Evolutionary conservation across 345 rosid genomes (phyloP), one percentile per base, ranked within the genome.

Genomic region (Citrus mangshanensis): DNA sequence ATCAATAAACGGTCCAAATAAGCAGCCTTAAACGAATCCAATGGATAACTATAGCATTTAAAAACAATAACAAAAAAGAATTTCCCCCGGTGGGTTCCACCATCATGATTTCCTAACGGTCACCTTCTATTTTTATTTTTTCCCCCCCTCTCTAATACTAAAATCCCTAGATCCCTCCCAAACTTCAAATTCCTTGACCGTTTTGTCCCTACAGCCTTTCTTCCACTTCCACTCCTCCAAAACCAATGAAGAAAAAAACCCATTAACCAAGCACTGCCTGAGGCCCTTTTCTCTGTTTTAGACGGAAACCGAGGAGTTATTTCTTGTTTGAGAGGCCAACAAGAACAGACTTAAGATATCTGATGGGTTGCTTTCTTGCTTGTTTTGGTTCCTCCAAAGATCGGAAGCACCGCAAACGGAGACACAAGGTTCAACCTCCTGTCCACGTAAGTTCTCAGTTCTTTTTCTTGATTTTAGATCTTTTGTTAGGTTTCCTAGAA

Each of bases 381-480:
- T 96, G 99, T 80, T 96, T 94, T 80, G 97, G 99, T 84, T 86
- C 97, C 10, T 83, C 94, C 85, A 90, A 88, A 78, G 87, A 89
- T 87, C 88, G 86, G 80, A 89, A 76, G 75, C 84, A 83, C 68
- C 90, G 89, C 6, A 84, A 75, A 75, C 86, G 76, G 61, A 82
- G 80, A 58, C 86, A 80, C 59, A 87, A 87, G 73, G 87, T 89
- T 82, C 95, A 87, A 68, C 82, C 86, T 58, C 79, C 78, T 27
- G 75, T 64, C 51, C 89, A 84, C 34, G 97, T 95, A 81, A 77
- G 75, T 38, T 61, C 67, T 14, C 72, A 46, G 38, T 49, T 4
- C 4, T 24, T 63, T n/a, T 37, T 21, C 21, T 38, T 54, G 68
- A 32, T 56, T 55, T 64, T 65, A 37, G 55, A 62, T 38, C 12